Base-by-base conservation (phyloP, 169 alveolate species). In the Cryptosporidium sp. region DNA sequence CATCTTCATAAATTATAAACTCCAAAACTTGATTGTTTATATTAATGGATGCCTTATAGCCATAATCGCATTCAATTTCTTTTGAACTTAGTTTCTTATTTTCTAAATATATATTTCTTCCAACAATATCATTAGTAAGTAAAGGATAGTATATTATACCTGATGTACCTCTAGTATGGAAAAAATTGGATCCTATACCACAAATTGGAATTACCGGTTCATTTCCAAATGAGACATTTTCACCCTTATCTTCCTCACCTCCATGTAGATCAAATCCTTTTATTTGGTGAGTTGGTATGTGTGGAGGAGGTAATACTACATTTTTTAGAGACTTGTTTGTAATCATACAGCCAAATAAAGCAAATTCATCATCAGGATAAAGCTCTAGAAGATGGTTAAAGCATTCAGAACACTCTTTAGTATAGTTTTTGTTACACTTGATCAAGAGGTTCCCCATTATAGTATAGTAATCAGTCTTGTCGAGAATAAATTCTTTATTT, bases 331-430 rank as follows among this genome's bases (percentile, higher is more conserved):
- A 52, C 12, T 73, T 35, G 26, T 52, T 48, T 18, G 86, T 52
- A 16, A 73, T 10, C 86, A 73, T 73, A 73, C 70, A 73, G 8
- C 86, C 86, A 37, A 73, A 52, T 23, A 73, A 21, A 2, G 71
- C 48, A 55, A 35, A 73, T 16, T 73, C 86, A 48, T 73, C 86
- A 21, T 73, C 86, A 7, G 86, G 86, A 73, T 73, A 73, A 37
- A 73, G 23, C 45, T 58, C 35, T n/a, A 73, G 58, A 18, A 73
- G 52, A 31, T 58, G 23, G 16, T 55, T 39, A 73, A 73, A 73
- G 2, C 70, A 35, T 18, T 55, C 55, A 52, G 35, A 10, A 37
- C 71, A 73, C 45, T 73, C 86, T 33, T 35, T 12, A 23, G 71
- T 23, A 39, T 55, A 55, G 41, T 73, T 73, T 16, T 52, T 9